Percentiles rank a stretch among this genome's conserved stretches.
These are phyloP conservation scores for Meripilus lineatus DNA, from an alignment of 1,284 basidiomycete genomes.

Conservation along the genomic window DNA sequence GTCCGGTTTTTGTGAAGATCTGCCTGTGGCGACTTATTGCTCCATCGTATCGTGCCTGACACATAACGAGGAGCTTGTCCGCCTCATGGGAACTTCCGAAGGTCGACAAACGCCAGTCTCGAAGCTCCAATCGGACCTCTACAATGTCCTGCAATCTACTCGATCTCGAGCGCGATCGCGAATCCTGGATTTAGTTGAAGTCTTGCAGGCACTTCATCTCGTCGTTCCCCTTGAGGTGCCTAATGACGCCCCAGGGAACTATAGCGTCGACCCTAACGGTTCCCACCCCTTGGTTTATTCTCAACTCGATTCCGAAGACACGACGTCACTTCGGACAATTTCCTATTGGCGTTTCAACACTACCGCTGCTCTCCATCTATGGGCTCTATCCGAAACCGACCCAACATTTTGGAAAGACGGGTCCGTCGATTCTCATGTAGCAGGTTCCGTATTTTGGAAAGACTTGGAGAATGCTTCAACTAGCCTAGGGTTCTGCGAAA, in stretches of 20 bases:
- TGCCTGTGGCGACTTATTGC: constrained; percentile 57
- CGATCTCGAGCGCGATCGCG: constrained; percentile 51
- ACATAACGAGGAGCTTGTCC: constrained; percentile 47
- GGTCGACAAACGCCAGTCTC: constrained; percentile 45
- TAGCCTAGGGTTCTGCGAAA: constrained; percentile 35
- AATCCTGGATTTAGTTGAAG: constrained; percentile 55
- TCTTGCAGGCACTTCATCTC: constrained; percentile 48
- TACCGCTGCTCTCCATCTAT: constrained; percentile 50
- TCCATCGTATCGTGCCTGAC: constrained; percentile 51
- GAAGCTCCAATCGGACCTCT: constrained; percentile 45
- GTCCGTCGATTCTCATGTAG: constrained; percentile 30
- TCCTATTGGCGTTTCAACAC: constrained; percentile 58
- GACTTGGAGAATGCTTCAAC: constrained; percentile 47
- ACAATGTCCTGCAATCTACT: constrained; percentile 47
- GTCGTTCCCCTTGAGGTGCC: constrained; percentile 54
- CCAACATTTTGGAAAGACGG: constrained; percentile 53
- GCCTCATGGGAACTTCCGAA: constrained; percentile 39
- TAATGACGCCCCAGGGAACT: no score
- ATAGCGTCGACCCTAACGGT: no score
- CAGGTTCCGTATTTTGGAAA: constrained; percentile 51
- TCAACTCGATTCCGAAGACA: no score
- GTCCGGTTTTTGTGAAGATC: constrained; percentile 51
- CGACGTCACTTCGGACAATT: no score
- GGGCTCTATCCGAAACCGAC: constrained; percentile 44
- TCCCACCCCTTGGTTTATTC: no score